phyloP scores from a whole-genome alignment of 78 protist genomes.

The Chrysochromulina tobinii region DNA sequence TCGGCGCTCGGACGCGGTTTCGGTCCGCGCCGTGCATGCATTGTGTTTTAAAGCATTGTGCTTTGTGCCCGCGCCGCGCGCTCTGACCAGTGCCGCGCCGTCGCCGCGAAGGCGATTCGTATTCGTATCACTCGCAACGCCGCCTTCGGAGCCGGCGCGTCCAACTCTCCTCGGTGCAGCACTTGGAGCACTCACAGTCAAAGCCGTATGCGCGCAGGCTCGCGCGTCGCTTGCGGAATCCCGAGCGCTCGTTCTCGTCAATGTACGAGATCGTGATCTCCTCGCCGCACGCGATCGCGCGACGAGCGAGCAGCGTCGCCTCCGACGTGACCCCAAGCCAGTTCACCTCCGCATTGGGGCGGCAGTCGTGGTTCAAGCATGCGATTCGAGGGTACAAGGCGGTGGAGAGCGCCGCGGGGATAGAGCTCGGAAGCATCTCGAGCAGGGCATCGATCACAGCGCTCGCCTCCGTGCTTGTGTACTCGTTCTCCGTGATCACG shows the following conservation, averaged over 20 bases:
- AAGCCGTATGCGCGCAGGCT: background rate
- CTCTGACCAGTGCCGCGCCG: too few species aligned
- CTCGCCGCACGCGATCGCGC: background rate
- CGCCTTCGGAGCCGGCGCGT: too few species aligned
- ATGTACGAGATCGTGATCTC: constrained; percentile 3
- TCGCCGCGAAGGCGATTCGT: too few species aligned
- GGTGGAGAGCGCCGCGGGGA: background rate
- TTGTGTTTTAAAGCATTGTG: too few species aligned
- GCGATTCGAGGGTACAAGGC: background rate
- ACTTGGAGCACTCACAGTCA: background rate
- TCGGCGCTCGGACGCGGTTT: too few species aligned
- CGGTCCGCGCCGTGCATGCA: too few species aligned
- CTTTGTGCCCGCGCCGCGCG: too few species aligned
- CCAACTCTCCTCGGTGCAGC: too few species aligned
- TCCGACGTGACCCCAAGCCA: background rate
- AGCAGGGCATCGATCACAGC: background rate
- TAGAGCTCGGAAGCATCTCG: background rate
- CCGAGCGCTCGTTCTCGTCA: background rate
- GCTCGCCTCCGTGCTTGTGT: too few species aligned
- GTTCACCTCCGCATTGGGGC: background rate
- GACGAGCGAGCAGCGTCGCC: background rate
- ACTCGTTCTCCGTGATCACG: too few species aligned
- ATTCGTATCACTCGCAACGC: too few species aligned
- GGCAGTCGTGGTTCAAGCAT: background rate
- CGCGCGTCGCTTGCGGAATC: background rate